Conservation (phyloP, 352 stramenopile genomes). For the Thraustochytrium sp. region DNA sequence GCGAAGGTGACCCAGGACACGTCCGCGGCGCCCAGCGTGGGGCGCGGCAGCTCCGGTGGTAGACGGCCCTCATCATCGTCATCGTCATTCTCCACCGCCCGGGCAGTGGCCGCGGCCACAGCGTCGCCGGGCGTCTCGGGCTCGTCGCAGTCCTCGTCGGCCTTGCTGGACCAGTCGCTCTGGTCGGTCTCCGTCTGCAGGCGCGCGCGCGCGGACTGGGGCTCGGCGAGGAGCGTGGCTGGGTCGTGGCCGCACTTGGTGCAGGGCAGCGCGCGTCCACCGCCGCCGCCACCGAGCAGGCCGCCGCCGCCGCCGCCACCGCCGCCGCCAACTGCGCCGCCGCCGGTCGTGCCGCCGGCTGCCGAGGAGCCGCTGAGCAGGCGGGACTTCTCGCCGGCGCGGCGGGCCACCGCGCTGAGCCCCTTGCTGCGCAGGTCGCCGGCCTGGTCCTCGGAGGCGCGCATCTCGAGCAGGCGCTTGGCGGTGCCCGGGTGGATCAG, state of each 20-base stretch:
- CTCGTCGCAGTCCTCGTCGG: neutral
- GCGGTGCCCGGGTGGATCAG: slow-evolving; percentile 27
- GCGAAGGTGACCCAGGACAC: slow-evolving; percentile 1
- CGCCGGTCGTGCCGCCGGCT: too few relatives aligned
- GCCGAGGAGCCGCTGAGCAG: neutral
- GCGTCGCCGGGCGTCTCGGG: neutral
- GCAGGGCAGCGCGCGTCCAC: neutral
- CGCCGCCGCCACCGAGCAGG: neutral
- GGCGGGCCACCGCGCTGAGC: neutral
- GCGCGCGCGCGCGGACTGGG: neutral
- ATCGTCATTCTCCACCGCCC: neutral
- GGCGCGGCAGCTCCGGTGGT: neutral
- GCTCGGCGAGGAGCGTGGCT: neutral
- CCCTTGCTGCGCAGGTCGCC: neutral
- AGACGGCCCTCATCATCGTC: neutral
- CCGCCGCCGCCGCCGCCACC: too few relatives aligned
- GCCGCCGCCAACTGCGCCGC: too few relatives aligned
- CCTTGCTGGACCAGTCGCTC: neutral
- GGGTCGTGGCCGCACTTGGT: neutral
- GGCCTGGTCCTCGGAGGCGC: neutral
- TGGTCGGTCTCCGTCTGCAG: neutral
- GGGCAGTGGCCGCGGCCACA: neutral
- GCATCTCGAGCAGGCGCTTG: neutral
- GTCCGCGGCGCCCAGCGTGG: neutral
- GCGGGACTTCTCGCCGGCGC: neutral